Evolutionary conservation across 371 early-diverging fungal species (phyloP).

Genomic region (Parasitella parasitica): DNA sequence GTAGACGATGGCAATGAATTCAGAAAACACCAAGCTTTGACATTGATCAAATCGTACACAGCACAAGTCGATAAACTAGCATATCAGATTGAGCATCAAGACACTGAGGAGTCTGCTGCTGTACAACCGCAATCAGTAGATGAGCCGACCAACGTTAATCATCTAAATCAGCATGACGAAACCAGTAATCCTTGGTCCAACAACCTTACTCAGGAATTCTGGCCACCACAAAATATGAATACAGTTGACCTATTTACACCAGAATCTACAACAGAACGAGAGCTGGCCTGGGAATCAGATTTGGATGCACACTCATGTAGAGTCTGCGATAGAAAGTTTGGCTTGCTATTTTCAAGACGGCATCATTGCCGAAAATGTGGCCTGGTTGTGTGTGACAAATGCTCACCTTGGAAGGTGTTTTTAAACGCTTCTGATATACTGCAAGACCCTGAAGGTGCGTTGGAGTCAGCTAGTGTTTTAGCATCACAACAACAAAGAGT

Average conservation of each 20-base stretch:
- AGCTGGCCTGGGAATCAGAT: constrained; percentile 66
- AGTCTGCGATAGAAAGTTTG: constrained; percentile 61
- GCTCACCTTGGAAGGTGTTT: constrained; percentile 53
- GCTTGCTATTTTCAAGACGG: constrained; percentile 57
- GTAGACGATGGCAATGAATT: constrained; percentile 22
- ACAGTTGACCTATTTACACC: neutral
- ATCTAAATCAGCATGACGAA: neutral
- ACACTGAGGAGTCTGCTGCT: neutral
- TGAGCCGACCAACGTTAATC: neutral
- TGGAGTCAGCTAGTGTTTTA: constrained; percentile 19
- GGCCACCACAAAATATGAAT: constrained; percentile 2
- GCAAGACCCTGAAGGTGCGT: constrained; percentile 37
- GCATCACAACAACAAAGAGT: constrained; percentile 49
- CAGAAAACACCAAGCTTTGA: constrained; percentile 21
- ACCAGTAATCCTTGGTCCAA: neutral
- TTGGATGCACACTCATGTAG: constrained; percentile 57
- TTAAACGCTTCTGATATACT: constrained; percentile 46
- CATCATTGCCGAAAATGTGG: constrained; percentile 86
- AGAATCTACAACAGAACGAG: neutral
- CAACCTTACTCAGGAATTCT: constrained; percentile 13
- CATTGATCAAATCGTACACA: constrained; percentile 13
- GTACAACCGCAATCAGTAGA: constrained; percentile 1
- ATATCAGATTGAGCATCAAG: constrained; percentile 6
- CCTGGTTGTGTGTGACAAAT: constrained; percentile 69
- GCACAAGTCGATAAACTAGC: constrained; percentile 17